Conservation (phyloP, 2,329 filamentous ascomycete genomes). For the Diaporthe citrichinensis region DNA sequence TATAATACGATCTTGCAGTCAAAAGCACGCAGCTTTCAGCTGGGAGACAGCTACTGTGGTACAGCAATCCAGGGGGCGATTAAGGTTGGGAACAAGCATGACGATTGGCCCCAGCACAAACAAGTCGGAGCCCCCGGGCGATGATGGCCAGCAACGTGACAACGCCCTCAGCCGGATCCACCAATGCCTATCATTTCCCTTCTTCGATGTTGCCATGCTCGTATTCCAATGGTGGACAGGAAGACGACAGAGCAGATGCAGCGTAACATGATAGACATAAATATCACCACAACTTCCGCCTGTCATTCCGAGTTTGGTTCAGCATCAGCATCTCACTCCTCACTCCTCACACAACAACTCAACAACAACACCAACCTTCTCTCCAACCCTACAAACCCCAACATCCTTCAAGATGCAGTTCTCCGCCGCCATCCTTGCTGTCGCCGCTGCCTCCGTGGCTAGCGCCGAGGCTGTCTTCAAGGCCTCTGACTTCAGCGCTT, state of each 20-base stretch:
- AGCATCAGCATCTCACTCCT: conserved; percentile 21
- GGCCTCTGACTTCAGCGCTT: conserved; percentile 29
- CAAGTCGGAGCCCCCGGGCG: conserved; percentile 21
- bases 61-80: not conserved
- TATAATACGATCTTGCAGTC: fast-evolving
- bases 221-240: not conserved
- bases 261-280: conserved; percentile 3
- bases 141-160: conserved; percentile 19
- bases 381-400: conserved; percentile 17
- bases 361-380: not conserved
- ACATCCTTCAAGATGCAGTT: conserved; percentile 42
- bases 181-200: conserved; percentile 5
- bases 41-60: too few relatives aligned
- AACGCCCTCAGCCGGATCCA: conserved; percentile 15
- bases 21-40: not conserved
- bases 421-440: conserved; percentile 36
- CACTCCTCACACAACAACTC: conserved; percentile 7
- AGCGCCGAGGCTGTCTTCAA: conserved; percentile 27
- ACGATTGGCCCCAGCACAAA: not conserved
- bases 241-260: not conserved
- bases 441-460: conserved; percentile 38
- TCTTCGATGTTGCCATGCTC: conserved; percentile 12
- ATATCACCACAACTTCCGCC: conserved; percentile 13
- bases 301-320: not conserved
- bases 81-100: conserved; percentile 29